phyloP scores from a whole-genome alignment of 2,329 filamentous ascomycete species.

The Colletotrichum tamarilloi region DNA sequence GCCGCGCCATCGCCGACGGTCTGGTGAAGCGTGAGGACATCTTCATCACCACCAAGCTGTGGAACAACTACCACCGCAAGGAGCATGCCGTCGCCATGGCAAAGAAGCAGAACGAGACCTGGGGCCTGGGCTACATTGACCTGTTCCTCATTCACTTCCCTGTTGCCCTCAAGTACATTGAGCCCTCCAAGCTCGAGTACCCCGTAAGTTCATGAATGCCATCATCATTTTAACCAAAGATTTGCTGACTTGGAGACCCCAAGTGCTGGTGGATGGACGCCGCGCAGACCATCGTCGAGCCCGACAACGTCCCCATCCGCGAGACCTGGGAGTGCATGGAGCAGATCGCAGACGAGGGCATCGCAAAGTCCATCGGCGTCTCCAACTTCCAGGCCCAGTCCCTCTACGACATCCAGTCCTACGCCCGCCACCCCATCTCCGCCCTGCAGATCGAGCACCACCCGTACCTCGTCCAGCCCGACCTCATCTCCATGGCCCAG shows the following conservation, averaged over 20 bases:
- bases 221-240: background rate
- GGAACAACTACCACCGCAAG: slow-evolving; percentile 80
- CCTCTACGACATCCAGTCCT: slow-evolving; percentile 70
- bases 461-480: slow-evolving; percentile 72
- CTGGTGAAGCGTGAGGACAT: slow-evolving; percentile 79
- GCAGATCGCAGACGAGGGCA: slow-evolving; percentile 56
- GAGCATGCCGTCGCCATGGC: slow-evolving; percentile 72
- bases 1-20: slow-evolving; percentile 64
- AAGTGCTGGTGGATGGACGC: slow-evolving; percentile 53
- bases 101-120: slow-evolving; percentile 69
- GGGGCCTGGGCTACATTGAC: slow-evolving; percentile 75
- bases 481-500: slow-evolving; percentile 66
- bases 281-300: slow-evolving; percentile 51
- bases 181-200: slow-evolving; percentile 51
- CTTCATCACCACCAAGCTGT: slow-evolving; percentile 88
- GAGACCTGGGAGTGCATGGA: slow-evolving; percentile 74
- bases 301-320: slow-evolving; percentile 51
- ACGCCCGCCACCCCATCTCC: slow-evolving; percentile 64
- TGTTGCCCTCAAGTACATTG: slow-evolving; percentile 56
- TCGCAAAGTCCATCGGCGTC: slow-evolving; percentile 69
- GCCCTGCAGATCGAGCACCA: slow-evolving; percentile 76
- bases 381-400: slow-evolving; percentile 69
- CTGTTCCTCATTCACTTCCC: slow-evolving; percentile 77
- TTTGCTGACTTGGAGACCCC: background rate
- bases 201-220: slow-evolving; percentile 42